Evolutionary conservation across 139 green algal species (phyloP).

Genomic region (Chlorella sp.): DNA sequence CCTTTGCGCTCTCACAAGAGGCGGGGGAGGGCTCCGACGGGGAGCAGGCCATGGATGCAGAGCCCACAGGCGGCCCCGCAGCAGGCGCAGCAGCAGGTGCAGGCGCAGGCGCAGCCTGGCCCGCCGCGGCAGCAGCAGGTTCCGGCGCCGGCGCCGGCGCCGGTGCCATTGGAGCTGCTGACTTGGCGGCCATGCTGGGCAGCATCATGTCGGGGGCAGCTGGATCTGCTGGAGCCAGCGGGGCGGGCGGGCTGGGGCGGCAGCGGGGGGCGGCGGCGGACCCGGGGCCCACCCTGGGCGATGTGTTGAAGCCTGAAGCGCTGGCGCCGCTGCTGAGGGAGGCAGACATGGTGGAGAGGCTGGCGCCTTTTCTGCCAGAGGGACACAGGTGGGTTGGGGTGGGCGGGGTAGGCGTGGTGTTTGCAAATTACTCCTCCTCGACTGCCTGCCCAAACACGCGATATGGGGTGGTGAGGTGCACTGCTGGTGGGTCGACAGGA

Average conservation of each 20-base stretch:
- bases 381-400: slow-evolving; percentile 46
- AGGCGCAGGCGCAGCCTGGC: slow-evolving; percentile 32
- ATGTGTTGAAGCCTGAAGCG: slow-evolving; percentile 70
- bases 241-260: slow-evolving; percentile 5
- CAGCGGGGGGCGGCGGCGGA: slow-evolving; percentile 11
- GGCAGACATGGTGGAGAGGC: slow-evolving; percentile 40
- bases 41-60: slow-evolving; percentile 4
- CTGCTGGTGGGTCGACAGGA: too few relatives aligned
- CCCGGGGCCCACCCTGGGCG: slow-evolving; percentile 59
- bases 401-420: not conserved
- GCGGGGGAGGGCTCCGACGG: not conserved
- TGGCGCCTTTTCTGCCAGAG: slow-evolving; percentile 67
- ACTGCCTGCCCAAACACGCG: too few relatives aligned
- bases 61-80: not conserved
- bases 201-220: slow-evolving; percentile 25
- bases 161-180: not conserved
- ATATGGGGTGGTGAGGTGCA: not conserved
- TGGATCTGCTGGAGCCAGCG: too few relatives aligned
- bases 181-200: slow-evolving; percentile 13
- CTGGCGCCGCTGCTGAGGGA: slow-evolving; percentile 62
- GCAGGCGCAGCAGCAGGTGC: not conserved
- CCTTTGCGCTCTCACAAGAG: slow-evolving; percentile 36
- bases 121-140: not conserved
- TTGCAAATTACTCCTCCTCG: too few relatives aligned
- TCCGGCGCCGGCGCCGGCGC: not conserved